Percentiles rank a stretch among this genome's conserved stretches.
Evolutionary conservation across 2,329 filamentous ascomycete species (phyloP).

Genomic region (Ceratocystis cubensis): DNA sequence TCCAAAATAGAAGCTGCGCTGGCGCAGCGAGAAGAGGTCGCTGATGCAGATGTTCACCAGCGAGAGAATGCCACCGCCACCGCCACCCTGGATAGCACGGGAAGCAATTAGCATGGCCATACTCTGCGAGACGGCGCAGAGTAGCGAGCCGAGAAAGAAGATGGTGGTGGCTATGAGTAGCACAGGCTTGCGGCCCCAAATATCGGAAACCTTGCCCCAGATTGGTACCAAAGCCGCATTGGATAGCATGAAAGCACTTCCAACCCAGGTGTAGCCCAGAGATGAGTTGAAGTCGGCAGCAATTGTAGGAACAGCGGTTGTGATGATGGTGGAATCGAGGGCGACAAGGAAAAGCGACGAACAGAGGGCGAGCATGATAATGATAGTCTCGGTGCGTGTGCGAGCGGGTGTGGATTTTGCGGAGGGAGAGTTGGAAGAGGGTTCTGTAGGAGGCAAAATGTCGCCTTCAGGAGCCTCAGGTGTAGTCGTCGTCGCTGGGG

Average conservation of each 20-base stretch:
- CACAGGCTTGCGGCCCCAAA: constrained; percentile 46
- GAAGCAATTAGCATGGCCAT: constrained; percentile 43
- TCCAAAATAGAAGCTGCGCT: constrained; percentile 41
- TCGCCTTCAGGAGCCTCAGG: constrained; percentile 23
- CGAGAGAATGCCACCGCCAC: constrained; percentile 46
- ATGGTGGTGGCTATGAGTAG: constrained; percentile 38
- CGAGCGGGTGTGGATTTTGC: constrained; percentile 21
- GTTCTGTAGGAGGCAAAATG: background rate
- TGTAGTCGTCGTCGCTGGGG: constrained; percentile 23
- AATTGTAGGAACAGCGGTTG: constrained; percentile 56
- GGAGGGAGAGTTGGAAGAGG: background rate
- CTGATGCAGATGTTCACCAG: constrained; percentile 47
- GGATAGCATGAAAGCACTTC: constrained; percentile 58
- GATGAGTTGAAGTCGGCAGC: constrained; percentile 50
- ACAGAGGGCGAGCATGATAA: constrained; percentile 34
- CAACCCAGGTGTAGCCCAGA: constrained; percentile 65
- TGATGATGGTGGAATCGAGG: constrained; percentile 49
- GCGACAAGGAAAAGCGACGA: constrained; percentile 41
- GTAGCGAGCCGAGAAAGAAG: constrained; percentile 43
- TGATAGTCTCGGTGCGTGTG: constrained; percentile 30
- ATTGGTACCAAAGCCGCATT: constrained; percentile 54
- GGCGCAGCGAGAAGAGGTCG: constrained; percentile 42
- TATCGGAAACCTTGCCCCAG: constrained; percentile 53
- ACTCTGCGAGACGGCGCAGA: constrained; percentile 39
- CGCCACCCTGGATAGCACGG: constrained; percentile 44